Conservation (phyloP, 371 early-diverging fungal genomes). For the Chytridium lagenaria region DNA sequence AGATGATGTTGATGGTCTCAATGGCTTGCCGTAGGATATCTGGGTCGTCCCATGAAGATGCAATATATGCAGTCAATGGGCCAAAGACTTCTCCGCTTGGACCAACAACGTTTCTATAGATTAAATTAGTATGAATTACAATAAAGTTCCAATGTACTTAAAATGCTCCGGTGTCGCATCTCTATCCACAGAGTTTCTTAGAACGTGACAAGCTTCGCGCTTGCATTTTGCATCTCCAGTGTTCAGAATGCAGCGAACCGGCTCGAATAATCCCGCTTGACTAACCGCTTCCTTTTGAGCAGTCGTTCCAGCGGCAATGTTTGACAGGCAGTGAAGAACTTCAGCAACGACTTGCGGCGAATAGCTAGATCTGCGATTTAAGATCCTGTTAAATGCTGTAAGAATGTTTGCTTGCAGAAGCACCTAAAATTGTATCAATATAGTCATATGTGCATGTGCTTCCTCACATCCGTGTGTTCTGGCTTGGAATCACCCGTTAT, state of each 20-base stretch:
- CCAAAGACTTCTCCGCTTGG: slow-evolving; percentile 30
- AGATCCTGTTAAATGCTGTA: slow-evolving; percentile 14
- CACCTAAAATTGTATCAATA: slow-evolving; percentile 22
- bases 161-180: slow-evolving; percentile 43
- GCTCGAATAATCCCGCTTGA: slow-evolving; percentile 25
- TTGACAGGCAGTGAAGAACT: slow-evolving; percentile 37
- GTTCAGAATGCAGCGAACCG: slow-evolving; percentile 13
- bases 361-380: not conserved
- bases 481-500: slow-evolving; percentile 36
- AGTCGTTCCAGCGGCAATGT: slow-evolving; percentile 43
- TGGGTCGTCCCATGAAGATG: slow-evolving; percentile 13
- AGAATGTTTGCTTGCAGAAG: slow-evolving; percentile 35
- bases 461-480: slow-evolving; percentile 27
- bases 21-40: slow-evolving; percentile 29
- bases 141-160: slow-evolving; percentile 22
- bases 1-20: slow-evolving; percentile 40
- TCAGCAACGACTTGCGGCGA: slow-evolving; percentile 24
- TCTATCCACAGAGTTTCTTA: slow-evolving; percentile 36
- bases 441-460: not conserved
- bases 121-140: not conserved
- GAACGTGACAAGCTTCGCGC: slow-evolving; percentile 36
- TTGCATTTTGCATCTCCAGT: slow-evolving; percentile 16
- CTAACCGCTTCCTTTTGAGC: slow-evolving; percentile 37
- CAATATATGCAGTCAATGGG: slow-evolving; percentile 25
- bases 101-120: slow-evolving; percentile 33